Conservation (phyloP, 2,329 filamentous ascomycete species). For the Orbilia quercus region DNA sequence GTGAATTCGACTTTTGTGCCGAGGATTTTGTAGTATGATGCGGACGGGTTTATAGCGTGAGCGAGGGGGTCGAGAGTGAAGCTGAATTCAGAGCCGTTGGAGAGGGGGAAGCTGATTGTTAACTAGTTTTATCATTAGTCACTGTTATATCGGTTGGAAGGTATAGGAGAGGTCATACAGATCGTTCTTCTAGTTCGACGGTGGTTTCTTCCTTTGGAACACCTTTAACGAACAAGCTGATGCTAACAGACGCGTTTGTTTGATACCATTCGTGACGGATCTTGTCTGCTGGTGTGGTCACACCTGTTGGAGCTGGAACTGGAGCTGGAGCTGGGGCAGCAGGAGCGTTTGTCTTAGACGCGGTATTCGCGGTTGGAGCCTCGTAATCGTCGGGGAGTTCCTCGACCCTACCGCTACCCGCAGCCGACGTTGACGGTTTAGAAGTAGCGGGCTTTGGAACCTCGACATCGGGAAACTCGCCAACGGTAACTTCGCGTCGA, state of each 20-base stretch:
- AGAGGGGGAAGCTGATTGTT: constrained; percentile 68
- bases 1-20: constrained; percentile 83
- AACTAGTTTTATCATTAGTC: constrained; percentile 5
- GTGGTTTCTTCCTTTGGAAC: constrained; percentile 70
- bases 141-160: background rate
- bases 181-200: constrained; percentile 63
- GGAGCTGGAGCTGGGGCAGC: background rate
- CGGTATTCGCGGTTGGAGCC: constrained; percentile 28
- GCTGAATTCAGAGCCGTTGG: constrained; percentile 70
- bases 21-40: constrained; percentile 74
- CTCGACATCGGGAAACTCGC: constrained; percentile 58
- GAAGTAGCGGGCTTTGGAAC: constrained; percentile 62
- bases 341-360: constrained; percentile 33
- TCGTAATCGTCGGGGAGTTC: constrained; percentile 51
- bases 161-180: constrained; percentile 54
- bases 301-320: constrained; percentile 41
- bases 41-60: constrained; percentile 71
- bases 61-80: constrained; percentile 73
- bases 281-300: constrained; percentile 67
- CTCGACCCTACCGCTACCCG: constrained; percentile 44
- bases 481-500: constrained; percentile 58
- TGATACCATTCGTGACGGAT: constrained; percentile 78
- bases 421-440: constrained; percentile 21
- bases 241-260: constrained; percentile 69
- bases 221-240: constrained; percentile 74